phyloP scores from a whole-genome alignment of 192 early-diverging fungal genomes.

The Thamnidium elegans region DNA sequence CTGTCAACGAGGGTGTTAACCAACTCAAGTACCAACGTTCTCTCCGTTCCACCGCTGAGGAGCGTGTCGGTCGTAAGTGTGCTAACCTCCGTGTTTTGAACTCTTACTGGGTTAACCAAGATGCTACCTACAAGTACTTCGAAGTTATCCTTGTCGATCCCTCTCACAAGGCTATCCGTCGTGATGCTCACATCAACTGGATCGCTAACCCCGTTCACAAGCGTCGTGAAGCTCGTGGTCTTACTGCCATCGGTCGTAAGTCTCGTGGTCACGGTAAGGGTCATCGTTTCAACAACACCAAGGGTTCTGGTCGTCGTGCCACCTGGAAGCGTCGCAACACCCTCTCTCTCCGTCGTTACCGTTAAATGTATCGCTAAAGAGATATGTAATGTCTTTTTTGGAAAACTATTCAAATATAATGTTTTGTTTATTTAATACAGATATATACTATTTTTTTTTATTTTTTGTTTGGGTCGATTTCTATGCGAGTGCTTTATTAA shows the following conservation, averaged over 20 bases:
- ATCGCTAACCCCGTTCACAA: slow-evolving; percentile 97
- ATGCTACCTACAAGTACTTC: slow-evolving; percentile 98
- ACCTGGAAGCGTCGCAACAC: slow-evolving; percentile 96
- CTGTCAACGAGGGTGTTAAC: slow-evolving; percentile 94
- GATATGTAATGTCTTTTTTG: too few species aligned
- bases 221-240: slow-evolving; percentile 96
- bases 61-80: slow-evolving; percentile 96
- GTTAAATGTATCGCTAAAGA: slow-evolving; percentile 53
- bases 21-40: slow-evolving; percentile 99
- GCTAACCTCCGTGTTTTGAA: slow-evolving; percentile 96
- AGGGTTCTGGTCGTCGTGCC: slow-evolving; percentile 90
- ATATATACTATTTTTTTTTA: too few species aligned
- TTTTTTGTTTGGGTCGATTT: too few species aligned
- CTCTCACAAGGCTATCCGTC: slow-evolving; percentile 95
- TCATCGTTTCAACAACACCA: slow-evolving; percentile 95
- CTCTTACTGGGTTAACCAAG: slow-evolving; percentile 99
- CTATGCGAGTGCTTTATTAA: neutral
- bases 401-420: too few species aligned
- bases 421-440: too few species aligned
- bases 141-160: slow-evolving; percentile 99
- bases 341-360: slow-evolving; percentile 89
- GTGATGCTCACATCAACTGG: slow-evolving; percentile 99
- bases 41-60: slow-evolving; percentile 88
- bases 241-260: slow-evolving; percentile 96
- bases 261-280: slow-evolving; percentile 97